Conservation (phyloP, 2,329 filamentous ascomycete species). For the Ophiocordyceps camponoti-leonardi region DNA sequence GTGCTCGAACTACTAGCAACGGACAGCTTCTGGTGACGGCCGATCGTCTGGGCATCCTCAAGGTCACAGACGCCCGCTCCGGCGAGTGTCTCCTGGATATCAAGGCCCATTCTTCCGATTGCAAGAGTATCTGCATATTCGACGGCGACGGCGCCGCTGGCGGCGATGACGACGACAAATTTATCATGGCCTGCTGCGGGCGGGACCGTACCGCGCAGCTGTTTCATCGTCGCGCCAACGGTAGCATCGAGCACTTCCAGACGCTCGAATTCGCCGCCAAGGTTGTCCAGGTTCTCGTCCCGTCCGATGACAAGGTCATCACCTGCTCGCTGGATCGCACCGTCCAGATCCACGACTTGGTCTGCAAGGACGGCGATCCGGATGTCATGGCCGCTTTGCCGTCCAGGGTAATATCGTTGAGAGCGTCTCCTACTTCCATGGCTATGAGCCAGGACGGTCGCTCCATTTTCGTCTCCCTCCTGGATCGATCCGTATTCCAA, state of each 20-base stretch:
- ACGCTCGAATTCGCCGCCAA: slow-evolving; percentile 86
- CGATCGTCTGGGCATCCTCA: slow-evolving; percentile 72
- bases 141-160: slow-evolving; percentile 16
- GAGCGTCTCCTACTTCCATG: slow-evolving; percentile 78
- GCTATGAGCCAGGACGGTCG: slow-evolving; percentile 45
- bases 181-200: slow-evolving; percentile 65
- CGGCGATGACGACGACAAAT: slow-evolving; percentile 26
- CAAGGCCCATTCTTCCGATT: slow-evolving; percentile 75
- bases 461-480: slow-evolving; percentile 38
- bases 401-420: slow-evolving; percentile 61
- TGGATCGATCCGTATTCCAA: slow-evolving; percentile 43
- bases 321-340: slow-evolving; percentile 84
- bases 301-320: slow-evolving; percentile 57
- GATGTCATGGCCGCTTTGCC: slow-evolving; percentile 62
- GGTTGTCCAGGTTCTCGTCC: slow-evolving; percentile 58
- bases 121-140: slow-evolving; percentile 63
- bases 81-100: slow-evolving; percentile 49
- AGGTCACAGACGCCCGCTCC: slow-evolving; percentile 45
- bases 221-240: slow-evolving; percentile 44
- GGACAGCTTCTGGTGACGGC: slow-evolving; percentile 60
- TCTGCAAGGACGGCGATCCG: slow-evolving; percentile 47
- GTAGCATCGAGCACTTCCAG: slow-evolving; percentile 62
- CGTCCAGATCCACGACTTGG: slow-evolving; percentile 63
- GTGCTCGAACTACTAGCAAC: slow-evolving; percentile 40
- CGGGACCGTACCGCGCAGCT: slow-evolving; percentile 86